Base-by-base conservation (phyloP, 371 early-diverging fungal genomes). In the Chytridium lagenaria region DNA sequence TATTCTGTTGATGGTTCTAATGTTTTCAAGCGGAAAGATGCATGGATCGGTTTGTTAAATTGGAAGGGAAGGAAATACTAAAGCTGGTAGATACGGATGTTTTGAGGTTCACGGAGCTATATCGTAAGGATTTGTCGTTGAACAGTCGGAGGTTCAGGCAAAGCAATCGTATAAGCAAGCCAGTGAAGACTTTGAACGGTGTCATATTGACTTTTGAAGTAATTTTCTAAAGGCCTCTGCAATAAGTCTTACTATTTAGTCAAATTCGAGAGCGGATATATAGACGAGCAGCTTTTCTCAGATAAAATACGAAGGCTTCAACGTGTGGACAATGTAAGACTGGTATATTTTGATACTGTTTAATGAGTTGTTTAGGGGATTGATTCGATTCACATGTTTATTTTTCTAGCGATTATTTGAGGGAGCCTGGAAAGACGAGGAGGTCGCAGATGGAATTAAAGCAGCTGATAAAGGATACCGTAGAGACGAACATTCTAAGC, bases 211-310 rank as follows among this genome's bases (percentile, higher is more conserved):
- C 30, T 83, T 77, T 71, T 85, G 22, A 72, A 70, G 78, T 77
- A 59, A 59, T 22, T 22, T 44, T 44, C 19, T 12, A 7, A 44
- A 44, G n/a, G n/a, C 19, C 7, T 31, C 50, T 10, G 44, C 33
- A 31, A 55, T 57, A 15, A 16, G 19, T 61, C 7, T 38, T 59
- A 23, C 44, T 30, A 30, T 15, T 26, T 19, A 82, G 77, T 59
- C 81, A 82, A 52, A 80, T 85, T 44, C 75, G 85, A 1, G 85
- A 85, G 59, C 77, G 85, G n/a, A 3, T 85, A 85, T 63, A 80
- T 85, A n/a, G 85, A 85, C 50, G 98, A 98, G 71, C 97, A 97
- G 78, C 85, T 96, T n/a, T 98, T 95, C 93, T 93, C 93, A 70
- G 98, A 98, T 86, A 96, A 98, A 84, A 96, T 98, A 63, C 91